A percentile compares a stretch with the other conserved stretches of the same genome.
These are phyloP conservation scores for Starmerella asiatica DNA, from an alignment of 805 yeast genomes.

Conservation along the genomic window DNA sequence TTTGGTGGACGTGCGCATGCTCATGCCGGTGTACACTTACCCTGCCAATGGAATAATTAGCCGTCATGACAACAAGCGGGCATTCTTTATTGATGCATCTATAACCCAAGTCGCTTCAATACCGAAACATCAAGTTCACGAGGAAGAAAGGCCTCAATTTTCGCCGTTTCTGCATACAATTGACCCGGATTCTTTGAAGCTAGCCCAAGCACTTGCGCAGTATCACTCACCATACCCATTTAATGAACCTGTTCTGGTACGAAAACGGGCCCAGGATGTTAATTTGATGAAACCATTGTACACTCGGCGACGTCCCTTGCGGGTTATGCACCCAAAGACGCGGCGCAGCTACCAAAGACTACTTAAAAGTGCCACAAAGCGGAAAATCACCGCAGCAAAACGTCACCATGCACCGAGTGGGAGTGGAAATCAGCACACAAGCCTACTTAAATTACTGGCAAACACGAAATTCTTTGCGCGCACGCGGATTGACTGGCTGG, in stretches of 20 bases:
- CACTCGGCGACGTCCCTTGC: slow-evolving; percentile 34
- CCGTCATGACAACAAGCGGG: slow-evolving; percentile 8
- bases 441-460: slow-evolving; percentile 50
- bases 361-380: slow-evolving; percentile 60
- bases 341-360: slow-evolving; percentile 80
- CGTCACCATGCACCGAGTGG: slow-evolving; percentile 23
- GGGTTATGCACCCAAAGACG: slow-evolving; percentile 55
- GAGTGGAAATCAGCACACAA: slow-evolving; percentile 34
- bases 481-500: slow-evolving; percentile 94
- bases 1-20: slow-evolving; percentile 30
- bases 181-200: slow-evolving; percentile 31
- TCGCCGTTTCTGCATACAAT: slow-evolving; percentile 31
- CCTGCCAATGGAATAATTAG: slow-evolving; percentile 36
- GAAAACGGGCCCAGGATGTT: slow-evolving; percentile 55
- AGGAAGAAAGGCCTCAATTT: neutral
- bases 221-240: slow-evolving; percentile 80
- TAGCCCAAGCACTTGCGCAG: slow-evolving; percentile 40
- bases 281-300: slow-evolving; percentile 76
- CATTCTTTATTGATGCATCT: slow-evolving; percentile 18
- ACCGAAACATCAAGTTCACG: neutral
- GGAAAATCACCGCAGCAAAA: slow-evolving; percentile 40
- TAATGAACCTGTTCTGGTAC: slow-evolving; percentile 27
- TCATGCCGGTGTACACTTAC: slow-evolving; percentile 47
- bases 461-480: slow-evolving; percentile 81
- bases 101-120: slow-evolving; percentile 9